Conservation (phyloP, 75 land plant species). For the Chamaecyparis obtusa region DNA sequence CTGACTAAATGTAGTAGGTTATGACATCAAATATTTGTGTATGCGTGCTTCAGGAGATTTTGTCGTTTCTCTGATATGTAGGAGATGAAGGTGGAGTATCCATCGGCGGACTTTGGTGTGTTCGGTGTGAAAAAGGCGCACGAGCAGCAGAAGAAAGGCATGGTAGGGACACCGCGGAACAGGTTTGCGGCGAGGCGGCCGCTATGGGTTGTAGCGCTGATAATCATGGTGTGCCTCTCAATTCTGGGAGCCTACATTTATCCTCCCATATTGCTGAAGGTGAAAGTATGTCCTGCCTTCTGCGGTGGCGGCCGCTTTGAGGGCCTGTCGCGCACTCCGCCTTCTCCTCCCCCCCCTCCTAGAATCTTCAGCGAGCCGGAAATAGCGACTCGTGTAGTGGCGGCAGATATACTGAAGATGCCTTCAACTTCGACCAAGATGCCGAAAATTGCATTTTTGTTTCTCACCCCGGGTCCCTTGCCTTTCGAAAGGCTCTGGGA, state of each 20-base stretch:
- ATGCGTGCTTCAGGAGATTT: not conserved
- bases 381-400: constrained; percentile 53
- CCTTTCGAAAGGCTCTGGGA: constrained; percentile 93
- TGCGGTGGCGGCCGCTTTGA: constrained; percentile 29
- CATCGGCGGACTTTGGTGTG: not conserved
- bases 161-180: not conserved
- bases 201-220: constrained; percentile 48
- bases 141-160: constrained; percentile 1
- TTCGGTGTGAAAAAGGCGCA: not conserved
- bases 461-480: constrained; percentile 70
- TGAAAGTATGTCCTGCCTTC: constrained; percentile 37
- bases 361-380: constrained; percentile 67
- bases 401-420: constrained; percentile 45
- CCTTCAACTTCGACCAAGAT: constrained; percentile 21
- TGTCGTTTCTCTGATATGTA: not conserved
- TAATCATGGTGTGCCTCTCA: constrained; percentile 36
- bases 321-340: constrained; percentile 12
- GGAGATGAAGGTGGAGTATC: not conserved
- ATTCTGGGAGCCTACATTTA: constrained; percentile 44
- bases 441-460: constrained; percentile 89
- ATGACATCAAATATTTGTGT: not conserved
- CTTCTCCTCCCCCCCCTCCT: constrained; percentile 44
- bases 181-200: constrained; percentile 27
- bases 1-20: not conserved
- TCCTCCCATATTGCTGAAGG: constrained; percentile 19